A percentile compares a stretch with the other conserved stretches of the same genome.
phyloP scores from a whole-genome alignment of 768 basidiomycete species.

The Mycena venus region DNA sequence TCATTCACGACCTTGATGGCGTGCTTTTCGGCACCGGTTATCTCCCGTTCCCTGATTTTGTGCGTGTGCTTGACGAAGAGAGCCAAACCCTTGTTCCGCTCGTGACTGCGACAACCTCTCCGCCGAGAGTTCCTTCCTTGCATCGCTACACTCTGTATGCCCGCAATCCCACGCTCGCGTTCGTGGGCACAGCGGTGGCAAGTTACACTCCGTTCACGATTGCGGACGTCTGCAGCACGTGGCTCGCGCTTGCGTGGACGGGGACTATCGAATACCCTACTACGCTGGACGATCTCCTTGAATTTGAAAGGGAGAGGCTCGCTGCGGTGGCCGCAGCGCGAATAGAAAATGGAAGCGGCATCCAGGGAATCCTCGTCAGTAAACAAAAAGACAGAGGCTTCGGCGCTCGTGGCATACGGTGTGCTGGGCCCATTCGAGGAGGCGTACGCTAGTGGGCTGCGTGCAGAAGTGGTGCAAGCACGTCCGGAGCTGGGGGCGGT shows the following conservation, averaged over 20 bases:
- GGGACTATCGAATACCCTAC: constrained; percentile 34
- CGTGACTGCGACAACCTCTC: constrained; percentile 26
- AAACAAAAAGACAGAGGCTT: neutral
- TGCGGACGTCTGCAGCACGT: constrained; percentile 49
- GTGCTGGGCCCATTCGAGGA: constrained; percentile 27
- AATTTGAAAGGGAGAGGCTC: constrained; percentile 42
- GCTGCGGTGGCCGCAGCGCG: constrained; percentile 18
- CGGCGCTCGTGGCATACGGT: constrained; percentile 22
- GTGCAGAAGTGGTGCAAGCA: constrained; percentile 16
- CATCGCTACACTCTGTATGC: constrained; percentile 47
- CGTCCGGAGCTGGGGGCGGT: constrained; percentile 21
- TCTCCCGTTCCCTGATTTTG: constrained; percentile 39
- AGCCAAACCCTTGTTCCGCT: constrained; percentile 31
- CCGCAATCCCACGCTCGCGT: constrained; percentile 44
- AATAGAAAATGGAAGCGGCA: constrained; percentile 8
- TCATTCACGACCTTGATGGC: constrained; percentile 41
- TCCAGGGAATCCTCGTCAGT: neutral
- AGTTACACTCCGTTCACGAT: constrained; percentile 48
- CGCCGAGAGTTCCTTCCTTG: constrained; percentile 41
- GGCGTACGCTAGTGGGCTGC: constrained; percentile 13
- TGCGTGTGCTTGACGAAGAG: constrained; percentile 36
- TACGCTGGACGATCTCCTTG: constrained; percentile 26
- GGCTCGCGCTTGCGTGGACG: constrained; percentile 48
- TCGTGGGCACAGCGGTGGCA: constrained; percentile 44
- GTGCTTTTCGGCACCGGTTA: constrained; percentile 51